A percentile compares a stretch with the other conserved stretches of the same genome.
Evolutionary conservation across 2,329 filamentous ascomycete genomes (phyloP).

Genomic region (Balansia obtecta): DNA sequence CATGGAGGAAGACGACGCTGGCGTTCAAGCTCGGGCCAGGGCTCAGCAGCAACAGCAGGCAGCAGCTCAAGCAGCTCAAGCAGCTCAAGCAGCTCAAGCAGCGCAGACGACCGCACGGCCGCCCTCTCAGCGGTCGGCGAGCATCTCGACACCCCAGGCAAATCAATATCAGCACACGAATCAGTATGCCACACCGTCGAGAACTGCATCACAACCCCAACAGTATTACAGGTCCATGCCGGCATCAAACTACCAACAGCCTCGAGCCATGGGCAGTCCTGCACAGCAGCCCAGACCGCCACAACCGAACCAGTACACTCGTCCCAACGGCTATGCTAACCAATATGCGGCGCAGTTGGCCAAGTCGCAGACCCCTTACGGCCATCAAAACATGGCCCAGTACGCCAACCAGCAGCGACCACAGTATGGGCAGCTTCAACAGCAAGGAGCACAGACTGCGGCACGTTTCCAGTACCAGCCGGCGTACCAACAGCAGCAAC

Average conservation of each 20-base stretch:
- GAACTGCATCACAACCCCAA: slow-evolving; percentile 30
- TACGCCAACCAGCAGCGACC: slow-evolving; percentile 34
- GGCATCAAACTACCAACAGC: slow-evolving; percentile 31
- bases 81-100: slow-evolving; percentile 7
- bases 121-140: slow-evolving; percentile 22
- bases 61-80: slow-evolving; percentile 9
- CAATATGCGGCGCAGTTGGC: slow-evolving; percentile 37
- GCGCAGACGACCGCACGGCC: slow-evolving; percentile 22
- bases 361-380: slow-evolving; percentile 39
- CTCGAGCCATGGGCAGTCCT: slow-evolving; percentile 21
- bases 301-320: slow-evolving; percentile 36
- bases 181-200: slow-evolving; percentile 35
- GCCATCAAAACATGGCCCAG: slow-evolving; percentile 36
- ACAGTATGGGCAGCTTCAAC: slow-evolving; percentile 29
- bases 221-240: slow-evolving; percentile 30
- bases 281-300: slow-evolving; percentile 21
- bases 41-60: slow-evolving; percentile 21
- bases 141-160: slow-evolving; percentile 27
- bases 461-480: slow-evolving; percentile 28
- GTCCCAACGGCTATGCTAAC: slow-evolving; percentile 33
- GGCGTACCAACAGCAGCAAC: slow-evolving; percentile 22
- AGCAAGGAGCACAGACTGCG: slow-evolving; percentile 28
- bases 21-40: slow-evolving; percentile 36
- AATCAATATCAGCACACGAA: slow-evolving; percentile 28
- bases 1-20: slow-evolving; percentile 71